Evolutionary conservation across 306 rosid genomes (phyloP), one percentile per base, ranked within the genome.

Genomic region (Mucuna pruriens): DNA sequence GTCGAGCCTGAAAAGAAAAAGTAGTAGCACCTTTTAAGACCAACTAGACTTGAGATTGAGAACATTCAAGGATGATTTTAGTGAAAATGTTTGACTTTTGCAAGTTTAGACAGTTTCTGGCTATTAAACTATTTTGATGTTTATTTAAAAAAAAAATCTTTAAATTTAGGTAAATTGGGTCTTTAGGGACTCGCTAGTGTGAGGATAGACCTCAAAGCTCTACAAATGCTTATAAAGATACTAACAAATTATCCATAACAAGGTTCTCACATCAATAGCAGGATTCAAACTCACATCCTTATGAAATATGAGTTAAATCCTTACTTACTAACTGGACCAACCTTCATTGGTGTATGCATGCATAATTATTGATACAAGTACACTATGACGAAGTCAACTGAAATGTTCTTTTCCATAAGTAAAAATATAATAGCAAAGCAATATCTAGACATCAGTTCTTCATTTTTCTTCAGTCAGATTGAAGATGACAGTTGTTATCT

Each of bases 1-100:
- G 97, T 57, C 99, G 97, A 66, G 97, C 99, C 97, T 95, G 89
- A 60, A 84, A 85, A 51, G 83, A 85, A 51, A 80, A 58, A 36
- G 40, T 70, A n/a, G n/a, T n/a, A n/a, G n/a, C n/a, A n/a, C n/a
- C 31, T 54, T 63, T 84, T 49, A 48, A 73, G 79, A 85, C 61
- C 15, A 86, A 84, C 36, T 64, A 15, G 73, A 63, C 20, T 58
- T 46, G 38, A 29, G 48, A 80, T 58, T 46, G 38, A 29, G 48
- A 80, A 52, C 16, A 42, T 19, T 44, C 71, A 75, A 69, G 42
- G 54, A 8, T 13, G 19, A 73, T 51, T 69, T 9, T 48, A 68
- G 74, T 55, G 16, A 26, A 84, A 31, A 52, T 38, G 22, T 23
- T 79, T 80, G 20, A 29, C 58, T 55, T 58, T 33, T 22, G 64